Base-by-base conservation (phyloP, 176 grass and related monocot species). In the Carex scoparia region DNA sequence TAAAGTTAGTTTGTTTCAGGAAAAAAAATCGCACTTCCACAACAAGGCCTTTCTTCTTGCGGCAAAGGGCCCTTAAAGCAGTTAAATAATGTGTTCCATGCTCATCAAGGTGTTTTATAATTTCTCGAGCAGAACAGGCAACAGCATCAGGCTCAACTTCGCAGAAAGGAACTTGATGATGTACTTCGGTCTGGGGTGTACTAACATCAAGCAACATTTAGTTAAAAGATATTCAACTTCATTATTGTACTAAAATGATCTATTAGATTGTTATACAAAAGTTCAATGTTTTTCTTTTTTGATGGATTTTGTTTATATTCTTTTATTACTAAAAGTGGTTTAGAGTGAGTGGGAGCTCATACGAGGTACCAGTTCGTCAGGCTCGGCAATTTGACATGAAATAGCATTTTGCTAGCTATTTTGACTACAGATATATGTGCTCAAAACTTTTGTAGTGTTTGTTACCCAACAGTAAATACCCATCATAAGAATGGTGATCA, bases 61-160 rank as follows among this genome's bases (percentile, higher is more conserved):
- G 87, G 88, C 96, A 99, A 77, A 99, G 93, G 23, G 91, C 88
- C 75, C 73, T 88, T 53, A 99, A 89, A 79, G 96, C 91, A 71
- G 42, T 65, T 32, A 82, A 84, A 68, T 85, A 94, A 32, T 86
- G 75, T 54, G 88, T 83, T 67, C 87, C 86, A 35, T 89, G 81
- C 83, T 92, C 87, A 86, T 86, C 84, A 30, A 95, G 86, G 65
- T 79, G 90, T 51, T 92, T 57, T 70, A 99, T 94, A 82, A 99
- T 95, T 61, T 89, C 85, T 70, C 80, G 91, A 79, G 93, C 88
- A 89, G 91, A 91, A 87, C 86, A 86, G 84, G 91, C 90, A 86
- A 99, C 90, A 87, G 83, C 64, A 88, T 99, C 96, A 85, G 96
- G 89, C 81, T 99, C 93, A 67, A 91, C 89, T 87, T 99, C 96